Evolutionary conservation across 2,329 filamentous ascomycete species (phyloP), one percentile per base, ranked within the genome.

Genomic region (Colletotrichum sublineola): DNA sequence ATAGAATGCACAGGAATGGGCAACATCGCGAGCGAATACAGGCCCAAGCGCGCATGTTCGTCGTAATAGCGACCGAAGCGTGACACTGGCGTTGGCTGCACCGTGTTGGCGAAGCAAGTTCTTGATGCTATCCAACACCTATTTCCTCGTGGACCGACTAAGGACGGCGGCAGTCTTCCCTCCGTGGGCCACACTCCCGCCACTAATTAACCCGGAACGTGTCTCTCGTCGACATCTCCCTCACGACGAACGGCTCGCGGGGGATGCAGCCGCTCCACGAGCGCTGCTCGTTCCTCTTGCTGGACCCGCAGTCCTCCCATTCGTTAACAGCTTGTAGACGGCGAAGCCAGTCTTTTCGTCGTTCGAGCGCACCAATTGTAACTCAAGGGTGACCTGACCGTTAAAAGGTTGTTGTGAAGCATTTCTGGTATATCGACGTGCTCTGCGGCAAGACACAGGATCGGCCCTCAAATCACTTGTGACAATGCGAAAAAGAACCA

Each of bases 161-260:
- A 63, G 24, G 14, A 70, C 48, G 24, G 24, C 12, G 40, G 56
- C 68, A 9, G 68, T 61, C 14, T 67, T 42, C 63, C 68, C 63
- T 61, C 8, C 56, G 55, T 29, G 63, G 63, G 29, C 46, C 48
- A 5, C 55, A 70, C 53, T 48, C 67, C 18, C 18, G 55, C 62
- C 67, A 61, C 55, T 60, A 63, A 29, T 46, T 70, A 11, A 67
- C 55, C 62, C 62, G 29, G 0, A 70, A 40, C n/a, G 33, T n/a
- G 60, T 24, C 63, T 63, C 24, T 56, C 55, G 0, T 63, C 63
- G 5, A 70, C n/a, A 24, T 24, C n/a, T 63, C 50, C 18, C 63
- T 55, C 6, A 55, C 48, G 15, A 67, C 38, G n/a, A 67, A 70
- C 46, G 24, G 24, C 24, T 24, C 24, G 24, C 24, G 24, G 24